These are phyloP conservation scores for Leccinellum rugosiceps DNA, from an alignment of 768 basidiomycete species.

Conservation along the genomic window DNA sequence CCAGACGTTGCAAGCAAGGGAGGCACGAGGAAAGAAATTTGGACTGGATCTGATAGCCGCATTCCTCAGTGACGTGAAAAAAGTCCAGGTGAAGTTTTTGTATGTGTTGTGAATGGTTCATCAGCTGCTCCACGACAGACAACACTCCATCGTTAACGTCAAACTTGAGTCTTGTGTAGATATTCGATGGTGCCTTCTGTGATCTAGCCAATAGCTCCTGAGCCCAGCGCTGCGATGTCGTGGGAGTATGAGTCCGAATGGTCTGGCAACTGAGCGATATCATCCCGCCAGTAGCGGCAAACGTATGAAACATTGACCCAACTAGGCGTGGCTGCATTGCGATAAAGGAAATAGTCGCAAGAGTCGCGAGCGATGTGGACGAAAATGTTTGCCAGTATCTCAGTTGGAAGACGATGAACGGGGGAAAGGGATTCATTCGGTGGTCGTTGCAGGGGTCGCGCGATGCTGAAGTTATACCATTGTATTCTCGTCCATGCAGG, in stretches of 20 bases:
- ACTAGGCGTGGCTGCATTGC: no score
- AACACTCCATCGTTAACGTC: no score
- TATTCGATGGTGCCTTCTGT: constrained; percentile 32
- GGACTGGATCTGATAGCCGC: no score
- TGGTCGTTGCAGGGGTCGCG: no score
- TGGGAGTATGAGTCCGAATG: constrained; percentile 4
- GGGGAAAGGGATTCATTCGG: neutral
- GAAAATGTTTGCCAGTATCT: no score
- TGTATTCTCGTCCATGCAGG: no score
- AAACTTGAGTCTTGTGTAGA: neutral
- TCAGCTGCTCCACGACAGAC: neutral
- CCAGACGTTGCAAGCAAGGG: no score
- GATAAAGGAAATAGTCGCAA: no score
- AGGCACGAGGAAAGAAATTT: no score
- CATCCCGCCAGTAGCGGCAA: neutral
- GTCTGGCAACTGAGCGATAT: neutral
- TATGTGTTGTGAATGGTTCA: neutral
- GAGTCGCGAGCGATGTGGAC: no score
- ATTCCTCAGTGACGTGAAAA: no score
- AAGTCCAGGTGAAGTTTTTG: neutral
- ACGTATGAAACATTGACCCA: neutral
- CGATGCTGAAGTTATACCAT: no score
- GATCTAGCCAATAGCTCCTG: constrained; percentile 43
- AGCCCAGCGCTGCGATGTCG: constrained; percentile 33
- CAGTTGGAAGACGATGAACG: neutral